phyloP scores from a whole-genome alignment of 2,329 filamentous ascomycete genomes.

The Cytospora piceicola region DNA sequence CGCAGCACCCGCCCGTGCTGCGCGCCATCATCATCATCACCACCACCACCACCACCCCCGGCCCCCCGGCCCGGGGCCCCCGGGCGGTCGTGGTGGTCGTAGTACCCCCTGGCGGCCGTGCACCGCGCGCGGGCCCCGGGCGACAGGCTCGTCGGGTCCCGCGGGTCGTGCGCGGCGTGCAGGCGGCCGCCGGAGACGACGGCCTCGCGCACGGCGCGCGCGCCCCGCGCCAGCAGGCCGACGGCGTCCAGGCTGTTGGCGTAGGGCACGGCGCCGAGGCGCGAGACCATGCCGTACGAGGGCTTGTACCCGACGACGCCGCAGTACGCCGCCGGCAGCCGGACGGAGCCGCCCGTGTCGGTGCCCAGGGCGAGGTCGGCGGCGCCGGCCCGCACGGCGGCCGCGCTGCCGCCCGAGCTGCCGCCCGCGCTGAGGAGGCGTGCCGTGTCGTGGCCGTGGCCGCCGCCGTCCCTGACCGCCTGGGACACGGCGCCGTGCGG shows the following conservation, averaged over 20 bases:
- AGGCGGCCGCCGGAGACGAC: conserved; percentile 54
- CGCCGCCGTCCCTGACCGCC: too few relatives aligned
- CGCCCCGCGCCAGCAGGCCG: conserved; percentile 68
- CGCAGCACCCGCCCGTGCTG: conserved; percentile 35
- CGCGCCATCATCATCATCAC: conserved; percentile 22
- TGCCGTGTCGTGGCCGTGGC: conserved; percentile 31
- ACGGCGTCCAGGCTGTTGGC: conserved; percentile 93
- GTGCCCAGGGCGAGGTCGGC: conserved; percentile 77
- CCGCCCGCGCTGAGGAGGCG: conserved; percentile 84
- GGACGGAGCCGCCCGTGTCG: conserved; percentile 88
- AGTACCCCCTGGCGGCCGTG: conserved; percentile 38
- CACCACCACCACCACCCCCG: background rate
- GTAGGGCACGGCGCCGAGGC: conserved; percentile 87
- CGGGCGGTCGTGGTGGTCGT: too few relatives aligned
- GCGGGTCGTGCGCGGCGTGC: conserved; percentile 61
- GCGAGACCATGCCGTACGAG: conserved; percentile 83
- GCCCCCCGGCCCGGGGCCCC: conserved; percentile 5
- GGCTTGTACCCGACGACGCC: conserved; percentile 87
- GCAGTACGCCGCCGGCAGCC: conserved; percentile 86
- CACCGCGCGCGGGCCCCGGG: conserved; percentile 56
- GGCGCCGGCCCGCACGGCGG: conserved; percentile 70
- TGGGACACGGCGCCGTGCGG: conserved; percentile 36
- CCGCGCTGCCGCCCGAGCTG: conserved; percentile 91
- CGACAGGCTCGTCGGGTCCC: conserved; percentile 76
- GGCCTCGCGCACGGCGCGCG: conserved; percentile 55